Percentiles rank a stretch among this genome's conserved stretches.
Evolutionary conservation across 495 filamentous ascomycete genomes (phyloP).

Genomic region (Penicillium manginii): DNA sequence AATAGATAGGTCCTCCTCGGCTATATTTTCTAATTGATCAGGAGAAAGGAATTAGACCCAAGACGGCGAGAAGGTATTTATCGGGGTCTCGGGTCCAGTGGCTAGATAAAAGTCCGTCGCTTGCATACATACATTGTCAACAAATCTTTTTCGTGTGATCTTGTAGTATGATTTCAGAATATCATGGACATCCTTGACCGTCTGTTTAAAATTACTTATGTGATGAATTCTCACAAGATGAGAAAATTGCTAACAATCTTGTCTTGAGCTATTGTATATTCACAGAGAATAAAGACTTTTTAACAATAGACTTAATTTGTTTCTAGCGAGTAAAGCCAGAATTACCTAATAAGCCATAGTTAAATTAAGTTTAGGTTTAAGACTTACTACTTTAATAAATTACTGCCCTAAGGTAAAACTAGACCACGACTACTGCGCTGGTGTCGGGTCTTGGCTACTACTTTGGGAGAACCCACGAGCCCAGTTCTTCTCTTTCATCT

Average conservation of each 20-base stretch:
- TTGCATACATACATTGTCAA: conserved; percentile 46
- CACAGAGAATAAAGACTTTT: too few species aligned
- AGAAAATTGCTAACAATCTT: not conserved
- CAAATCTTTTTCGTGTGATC: conserved; percentile 34
- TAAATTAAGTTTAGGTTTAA: too few species aligned
- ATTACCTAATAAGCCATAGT: too few species aligned
- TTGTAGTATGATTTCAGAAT: conserved; percentile 46
- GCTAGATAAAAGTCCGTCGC: conserved; percentile 39
- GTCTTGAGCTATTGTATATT: too few species aligned
- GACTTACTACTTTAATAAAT: too few species aligned
- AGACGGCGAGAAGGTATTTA: conserved; percentile 37
- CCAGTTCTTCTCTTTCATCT: too few species aligned
- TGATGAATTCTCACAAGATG: not conserved
- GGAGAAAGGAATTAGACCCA: conserved; percentile 40
- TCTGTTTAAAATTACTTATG: conserved; percentile 1
- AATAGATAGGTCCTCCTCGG: conserved; percentile 56
- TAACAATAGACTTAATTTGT: too few species aligned
- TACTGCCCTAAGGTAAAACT: too few species aligned
- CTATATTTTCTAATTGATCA: conserved; percentile 47
- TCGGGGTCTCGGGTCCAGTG: conserved; percentile 35
- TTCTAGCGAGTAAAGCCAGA: too few species aligned
- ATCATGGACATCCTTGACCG: conserved; percentile 44
- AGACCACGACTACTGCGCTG: too few species aligned
- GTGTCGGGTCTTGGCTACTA: too few species aligned
- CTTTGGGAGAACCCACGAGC: too few species aligned